Base-by-base conservation (phyloP, 176 grass and related monocot genomes). In the Chrysopogon serrulatus region DNA sequence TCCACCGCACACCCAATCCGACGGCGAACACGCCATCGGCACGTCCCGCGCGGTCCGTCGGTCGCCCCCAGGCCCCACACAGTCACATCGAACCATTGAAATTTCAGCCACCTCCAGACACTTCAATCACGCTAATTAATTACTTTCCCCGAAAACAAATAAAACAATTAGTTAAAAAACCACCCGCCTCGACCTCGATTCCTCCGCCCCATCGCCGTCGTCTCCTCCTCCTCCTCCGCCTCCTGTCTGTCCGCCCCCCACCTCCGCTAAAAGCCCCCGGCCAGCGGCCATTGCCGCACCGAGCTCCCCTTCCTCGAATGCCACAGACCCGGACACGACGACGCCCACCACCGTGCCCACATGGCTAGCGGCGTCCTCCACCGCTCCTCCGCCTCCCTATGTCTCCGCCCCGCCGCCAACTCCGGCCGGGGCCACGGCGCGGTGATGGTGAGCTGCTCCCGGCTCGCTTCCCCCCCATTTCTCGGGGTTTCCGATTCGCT, bases 121-220 rank as follows among this genome's bases (percentile, higher is more conserved):
- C 2, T 54, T 11, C 9, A 11, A 17, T 63, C 57, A 67, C 28
- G 45, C 7, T 74, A 88, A 65, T 81, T 90, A 64, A 64, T 71
- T 76, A 3, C 1, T 8, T 13, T 39, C 5, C 0, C 41, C 19
- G 7, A 21, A n/a, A n/a, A n/a, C n/a, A n/a, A n/a, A n/a, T n/a
- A 10, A 12, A 40, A 6, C 11, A 59, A 62, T 18, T 17, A 62
- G 2, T 6, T 41, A 82, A 61, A 73, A 34, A 63, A 17, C 2
- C 4, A 32, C 28, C 60, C 73, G 83, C 73, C 72, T 31, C 71
- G 70, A 60, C 92, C 92, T 94, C 84, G 89, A 56, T 77, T 82
- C 81, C 87, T 94, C 92, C 92, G 92, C 76, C 92, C 45, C 74
- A 79, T 79, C 77, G 83, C 63, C 89, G 81, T 84, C 71, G 79